Percentiles rank a stretch among this genome's conserved stretches.
Conservation (phyloP, 306 rosid species). For the Betula pendula region DNA sequence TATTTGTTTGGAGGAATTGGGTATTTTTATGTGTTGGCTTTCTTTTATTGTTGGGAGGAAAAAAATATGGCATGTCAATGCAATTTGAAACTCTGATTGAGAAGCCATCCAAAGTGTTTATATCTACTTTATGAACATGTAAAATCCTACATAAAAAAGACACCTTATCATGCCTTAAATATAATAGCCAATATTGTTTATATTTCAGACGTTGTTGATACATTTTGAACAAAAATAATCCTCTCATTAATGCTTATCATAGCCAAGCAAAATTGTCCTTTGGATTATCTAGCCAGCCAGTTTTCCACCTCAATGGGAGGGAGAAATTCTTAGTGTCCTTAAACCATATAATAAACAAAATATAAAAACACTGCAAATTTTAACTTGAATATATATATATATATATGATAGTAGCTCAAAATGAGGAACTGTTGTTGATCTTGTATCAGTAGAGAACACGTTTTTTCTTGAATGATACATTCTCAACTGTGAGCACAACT, state of each 20-base stretch:
- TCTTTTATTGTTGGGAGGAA: no score
- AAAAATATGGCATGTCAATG: no score
- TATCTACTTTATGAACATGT: no score
- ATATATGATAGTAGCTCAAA: conserved; percentile 1
- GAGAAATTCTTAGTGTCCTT: not conserved
- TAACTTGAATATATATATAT: no score
- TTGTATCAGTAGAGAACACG: conserved; percentile 46
- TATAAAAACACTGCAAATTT: not conserved
- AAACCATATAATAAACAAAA: not conserved
- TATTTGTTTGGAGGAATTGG: no score
- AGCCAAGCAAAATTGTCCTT: not conserved
- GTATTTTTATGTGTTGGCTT: no score
- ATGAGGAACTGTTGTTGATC: conserved; percentile 31
- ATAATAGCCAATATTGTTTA: not conserved
- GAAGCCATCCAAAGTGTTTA: no score
- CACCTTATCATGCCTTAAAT: not conserved
- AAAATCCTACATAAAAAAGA: not conserved
- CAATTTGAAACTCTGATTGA: no score
- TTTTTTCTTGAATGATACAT: conserved; percentile 47
- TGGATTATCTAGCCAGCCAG: not conserved
- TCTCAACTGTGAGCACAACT: conserved; percentile 41
- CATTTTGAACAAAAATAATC: not conserved
- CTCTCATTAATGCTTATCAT: not conserved
- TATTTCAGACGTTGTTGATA: not conserved
- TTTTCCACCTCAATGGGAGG: not conserved